A percentile compares a stretch with the other conserved stretches of the same genome.
Conservation (phyloP, 257 asterid genomes). For the Orobanche coerulescens region DNA sequence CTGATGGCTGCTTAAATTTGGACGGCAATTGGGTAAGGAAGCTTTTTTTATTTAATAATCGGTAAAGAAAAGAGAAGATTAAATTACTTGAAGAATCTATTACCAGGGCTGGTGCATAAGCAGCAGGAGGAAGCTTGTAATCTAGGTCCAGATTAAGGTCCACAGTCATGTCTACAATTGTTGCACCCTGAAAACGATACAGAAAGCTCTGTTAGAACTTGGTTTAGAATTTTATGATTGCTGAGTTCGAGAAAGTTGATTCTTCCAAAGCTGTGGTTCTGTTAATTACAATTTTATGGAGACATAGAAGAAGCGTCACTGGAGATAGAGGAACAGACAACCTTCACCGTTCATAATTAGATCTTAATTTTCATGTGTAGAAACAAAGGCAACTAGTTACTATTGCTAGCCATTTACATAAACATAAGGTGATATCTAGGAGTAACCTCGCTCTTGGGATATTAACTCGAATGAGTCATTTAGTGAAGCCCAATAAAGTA, state of each 20-base stretch:
- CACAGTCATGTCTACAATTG: slow-evolving; percentile 85
- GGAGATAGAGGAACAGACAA: neutral
- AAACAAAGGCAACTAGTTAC: neutral
- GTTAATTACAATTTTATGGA: neutral
- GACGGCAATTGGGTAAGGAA: slow-evolving; percentile 20
- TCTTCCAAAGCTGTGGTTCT: neutral
- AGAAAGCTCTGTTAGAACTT: neutral
- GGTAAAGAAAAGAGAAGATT: neutral
- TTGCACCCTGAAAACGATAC: slow-evolving; percentile 62
- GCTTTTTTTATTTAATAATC: neutral
- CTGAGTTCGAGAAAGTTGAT: neutral
- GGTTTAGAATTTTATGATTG: neutral
- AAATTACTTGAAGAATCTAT: slow-evolving; percentile 1
- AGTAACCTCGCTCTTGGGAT: neutral
- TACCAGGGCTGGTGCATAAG: slow-evolving; percentile 50
- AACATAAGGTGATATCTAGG: neutral
- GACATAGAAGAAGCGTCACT: neutral
- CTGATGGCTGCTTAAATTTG: slow-evolving; percentile 36
- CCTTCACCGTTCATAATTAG: neutral
- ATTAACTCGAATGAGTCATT: neutral
- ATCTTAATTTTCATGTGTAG: neutral
- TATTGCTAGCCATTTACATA: neutral
- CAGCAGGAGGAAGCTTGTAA: slow-evolving; percentile 75
- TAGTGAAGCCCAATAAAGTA: neutral
- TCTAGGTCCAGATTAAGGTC: slow-evolving; percentile 49